Evolutionary conservation across 495 filamentous ascomycete species (phyloP).

Genomic region (Podospora bellae-mahoneyi): DNA sequence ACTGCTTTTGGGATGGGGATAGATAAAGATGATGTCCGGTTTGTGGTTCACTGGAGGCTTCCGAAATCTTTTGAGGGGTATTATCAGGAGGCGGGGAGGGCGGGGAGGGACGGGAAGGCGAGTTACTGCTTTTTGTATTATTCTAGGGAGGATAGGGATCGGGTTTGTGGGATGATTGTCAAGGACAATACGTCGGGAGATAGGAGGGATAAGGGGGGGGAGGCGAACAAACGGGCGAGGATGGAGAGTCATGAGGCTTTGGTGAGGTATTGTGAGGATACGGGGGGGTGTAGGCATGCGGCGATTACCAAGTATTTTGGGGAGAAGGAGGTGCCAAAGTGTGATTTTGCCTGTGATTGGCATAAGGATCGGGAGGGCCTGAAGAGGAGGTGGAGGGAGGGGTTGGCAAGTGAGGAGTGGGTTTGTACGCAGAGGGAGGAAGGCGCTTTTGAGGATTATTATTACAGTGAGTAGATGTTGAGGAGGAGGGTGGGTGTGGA

Average conservation of each 20-base stretch:
- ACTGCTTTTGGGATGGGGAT: slow-evolving; percentile 98
- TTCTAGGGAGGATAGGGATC: slow-evolving; percentile 74
- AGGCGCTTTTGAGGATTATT: slow-evolving; percentile 47
- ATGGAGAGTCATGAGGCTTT: slow-evolving; percentile 54
- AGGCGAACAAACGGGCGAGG: slow-evolving; percentile 33
- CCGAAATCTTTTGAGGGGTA: slow-evolving; percentile 92
- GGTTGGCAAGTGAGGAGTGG: slow-evolving; percentile 69
- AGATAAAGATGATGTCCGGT: slow-evolving; percentile 88
- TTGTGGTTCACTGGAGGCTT: slow-evolving; percentile 89
- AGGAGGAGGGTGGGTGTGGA: not conserved
- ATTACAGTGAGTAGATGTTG: slow-evolving; percentile 29
- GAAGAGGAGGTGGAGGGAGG: slow-evolving; percentile 57
- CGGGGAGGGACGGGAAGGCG: slow-evolving; percentile 84
- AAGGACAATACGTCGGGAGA: slow-evolving; percentile 40
- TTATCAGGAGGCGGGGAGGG: slow-evolving; percentile 92
- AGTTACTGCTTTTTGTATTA: slow-evolving; percentile 87
- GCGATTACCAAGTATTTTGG: slow-evolving; percentile 80
- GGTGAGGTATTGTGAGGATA: slow-evolving; percentile 77
- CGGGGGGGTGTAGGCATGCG: slow-evolving; percentile 67
- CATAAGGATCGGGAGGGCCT: slow-evolving; percentile 71
- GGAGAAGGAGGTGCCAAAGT: slow-evolving; percentile 58
- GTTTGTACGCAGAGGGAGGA: slow-evolving; percentile 66
- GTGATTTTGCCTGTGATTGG: slow-evolving; percentile 86
- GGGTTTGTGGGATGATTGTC: slow-evolving; percentile 56
- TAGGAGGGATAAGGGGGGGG: slow-evolving; percentile 28